Percentiles rank a stretch among this genome's conserved stretches.
Evolutionary conservation across 163 green algal genomes (phyloP).

Genomic region (Scenedesmus sp.): DNA sequence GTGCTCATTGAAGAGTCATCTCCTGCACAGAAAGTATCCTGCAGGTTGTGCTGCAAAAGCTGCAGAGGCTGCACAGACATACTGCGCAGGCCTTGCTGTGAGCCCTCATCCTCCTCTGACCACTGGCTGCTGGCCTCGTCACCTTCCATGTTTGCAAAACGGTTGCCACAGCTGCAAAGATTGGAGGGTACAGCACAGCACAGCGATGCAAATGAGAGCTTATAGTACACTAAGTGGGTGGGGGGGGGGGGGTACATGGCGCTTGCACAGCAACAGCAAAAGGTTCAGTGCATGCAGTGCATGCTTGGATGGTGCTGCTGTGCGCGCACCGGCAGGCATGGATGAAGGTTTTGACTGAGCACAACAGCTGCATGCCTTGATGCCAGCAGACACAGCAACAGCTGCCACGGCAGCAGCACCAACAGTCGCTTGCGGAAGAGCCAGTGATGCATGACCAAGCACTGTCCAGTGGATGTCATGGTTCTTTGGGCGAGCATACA

Average conservation of each 20-base stretch:
- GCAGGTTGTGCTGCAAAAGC: background rate
- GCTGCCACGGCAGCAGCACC: background rate
- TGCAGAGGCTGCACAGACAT: background rate
- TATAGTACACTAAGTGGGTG: too few species aligned
- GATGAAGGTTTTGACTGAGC: background rate
- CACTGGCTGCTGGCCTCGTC: conserved; percentile 13
- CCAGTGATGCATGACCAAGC: background rate
- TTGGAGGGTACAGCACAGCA: background rate
- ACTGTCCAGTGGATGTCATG: background rate
- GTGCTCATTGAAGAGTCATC: background rate
- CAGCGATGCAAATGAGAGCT: background rate
- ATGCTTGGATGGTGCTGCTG: background rate
- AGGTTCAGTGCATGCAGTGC: too few species aligned
- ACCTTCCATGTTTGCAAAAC: background rate
- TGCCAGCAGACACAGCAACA: background rate
- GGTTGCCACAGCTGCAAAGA: conserved; percentile 22
- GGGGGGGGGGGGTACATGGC: too few species aligned
- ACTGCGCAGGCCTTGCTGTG: background rate
- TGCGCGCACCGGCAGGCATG: background rate
- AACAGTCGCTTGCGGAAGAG: too few species aligned
- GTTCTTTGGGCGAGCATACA: background rate
- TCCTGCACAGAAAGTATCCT: background rate
- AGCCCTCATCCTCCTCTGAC: conserved; percentile 8
- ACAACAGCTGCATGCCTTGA: background rate
- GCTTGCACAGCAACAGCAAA: too few species aligned